phyloP scores from a whole-genome alignment of 73 alveolate genomes.

The Tetrahymena elliotti region DNA sequence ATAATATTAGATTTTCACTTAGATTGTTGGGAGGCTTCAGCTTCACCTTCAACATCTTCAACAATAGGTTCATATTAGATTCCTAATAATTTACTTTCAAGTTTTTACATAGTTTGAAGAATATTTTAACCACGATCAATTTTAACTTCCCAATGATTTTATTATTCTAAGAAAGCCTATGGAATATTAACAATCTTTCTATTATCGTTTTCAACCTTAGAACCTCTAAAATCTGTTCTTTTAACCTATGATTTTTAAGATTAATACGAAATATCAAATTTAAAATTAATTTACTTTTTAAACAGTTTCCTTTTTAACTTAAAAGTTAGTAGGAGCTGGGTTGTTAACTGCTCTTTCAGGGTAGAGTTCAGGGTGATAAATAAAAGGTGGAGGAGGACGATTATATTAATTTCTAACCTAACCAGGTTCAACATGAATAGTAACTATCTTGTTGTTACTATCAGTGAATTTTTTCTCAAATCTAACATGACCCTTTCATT shows the following conservation, averaged over 20 bases:
- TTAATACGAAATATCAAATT: background rate
- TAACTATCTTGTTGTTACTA: constrained; percentile 29
- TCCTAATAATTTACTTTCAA: background rate
- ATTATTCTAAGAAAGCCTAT: background rate
- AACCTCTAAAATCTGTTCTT: background rate
- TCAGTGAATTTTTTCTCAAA: constrained; percentile 48
- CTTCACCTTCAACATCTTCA: background rate
- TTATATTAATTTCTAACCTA: constrained; percentile 52
- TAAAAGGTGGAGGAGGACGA: constrained; percentile 69
- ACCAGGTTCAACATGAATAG: constrained; percentile 55
- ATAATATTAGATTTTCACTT: background rate
- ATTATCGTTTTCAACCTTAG: background rate
- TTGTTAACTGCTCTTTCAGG: constrained; percentile 68
- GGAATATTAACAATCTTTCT: background rate
- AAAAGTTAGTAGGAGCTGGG: constrained; percentile 41
- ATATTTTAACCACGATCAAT: background rate
- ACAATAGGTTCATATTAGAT: background rate
- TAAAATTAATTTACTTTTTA: background rate
- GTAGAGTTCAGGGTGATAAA: constrained; percentile 73
- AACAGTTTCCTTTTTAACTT: background rate
- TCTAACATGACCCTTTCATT: constrained; percentile 10
- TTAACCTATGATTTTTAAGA: background rate
- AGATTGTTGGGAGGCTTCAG: background rate
- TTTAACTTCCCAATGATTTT: background rate
- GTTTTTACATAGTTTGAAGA: background rate